These are phyloP conservation scores for Plenodomus tracheiphilus DNA, from an alignment of 2,329 filamentous ascomycete genomes.

Conservation along the genomic window DNA sequence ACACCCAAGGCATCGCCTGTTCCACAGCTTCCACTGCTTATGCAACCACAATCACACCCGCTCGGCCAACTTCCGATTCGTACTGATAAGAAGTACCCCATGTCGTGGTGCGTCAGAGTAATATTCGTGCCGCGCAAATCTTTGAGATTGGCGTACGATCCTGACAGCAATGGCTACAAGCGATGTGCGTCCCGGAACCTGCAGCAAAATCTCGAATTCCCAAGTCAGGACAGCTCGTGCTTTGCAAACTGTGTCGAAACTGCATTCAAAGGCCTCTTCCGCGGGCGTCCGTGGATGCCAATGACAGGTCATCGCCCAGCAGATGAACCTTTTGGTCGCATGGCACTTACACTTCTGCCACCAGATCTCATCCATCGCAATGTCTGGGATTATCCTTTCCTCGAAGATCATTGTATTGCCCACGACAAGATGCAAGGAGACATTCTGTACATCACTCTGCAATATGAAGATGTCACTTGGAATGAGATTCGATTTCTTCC, in stretches of 20 bases:
- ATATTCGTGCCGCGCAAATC: conserved; percentile 44
- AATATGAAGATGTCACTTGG: conserved; percentile 47
- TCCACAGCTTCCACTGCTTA: conserved; percentile 33
- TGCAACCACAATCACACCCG: conserved; percentile 29
- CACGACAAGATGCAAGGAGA: conserved; percentile 49
- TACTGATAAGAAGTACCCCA: conserved; percentile 42
- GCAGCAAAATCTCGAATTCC: conserved; percentile 43
- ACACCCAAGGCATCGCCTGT: conserved; percentile 29
- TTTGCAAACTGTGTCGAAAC: conserved; percentile 43
- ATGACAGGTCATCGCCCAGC: conserved; percentile 43
- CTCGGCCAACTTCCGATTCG: conserved; percentile 42
- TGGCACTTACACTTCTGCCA: conserved; percentile 42
- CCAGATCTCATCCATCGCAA: conserved; percentile 37
- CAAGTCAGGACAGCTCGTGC: conserved; percentile 41
- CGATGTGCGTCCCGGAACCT: conserved; percentile 46
- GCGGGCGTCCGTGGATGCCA: conserved; percentile 47
- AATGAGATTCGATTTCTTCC: conserved; percentile 45
- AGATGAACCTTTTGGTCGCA: conserved; percentile 45
- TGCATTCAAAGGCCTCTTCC: conserved; percentile 41
- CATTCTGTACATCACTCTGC: conserved; percentile 45
- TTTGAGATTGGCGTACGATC: conserved; percentile 44
- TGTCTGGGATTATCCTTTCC: conserved; percentile 46
- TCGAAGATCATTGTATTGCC: conserved; percentile 47
- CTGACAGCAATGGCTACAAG: conserved; percentile 43
- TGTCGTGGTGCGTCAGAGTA: conserved; percentile 43